These are phyloP conservation scores for Mortierella claussenii DNA, from an alignment of 192 early-diverging fungal species.

Conservation along the genomic window DNA sequence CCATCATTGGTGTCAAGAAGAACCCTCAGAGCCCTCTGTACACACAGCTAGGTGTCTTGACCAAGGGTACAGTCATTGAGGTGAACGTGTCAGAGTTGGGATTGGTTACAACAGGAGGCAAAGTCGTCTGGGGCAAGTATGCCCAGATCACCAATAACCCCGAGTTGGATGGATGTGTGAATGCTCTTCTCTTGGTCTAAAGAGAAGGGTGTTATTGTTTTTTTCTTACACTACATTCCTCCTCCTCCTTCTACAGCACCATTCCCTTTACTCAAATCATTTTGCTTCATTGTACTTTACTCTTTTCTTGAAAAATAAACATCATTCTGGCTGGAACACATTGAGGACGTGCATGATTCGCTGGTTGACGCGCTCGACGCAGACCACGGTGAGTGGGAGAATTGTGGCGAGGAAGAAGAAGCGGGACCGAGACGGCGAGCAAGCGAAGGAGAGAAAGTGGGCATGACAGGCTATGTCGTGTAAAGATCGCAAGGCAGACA, in stretches of 20 bases:
- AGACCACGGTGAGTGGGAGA: too few species aligned
- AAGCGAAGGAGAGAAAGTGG: too few species aligned
- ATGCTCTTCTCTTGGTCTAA: conserved; percentile 93
- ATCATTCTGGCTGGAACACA: too few species aligned
- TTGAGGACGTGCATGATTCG: too few species aligned
- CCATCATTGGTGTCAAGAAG: conserved; percentile 99
- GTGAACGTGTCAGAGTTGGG: conserved; percentile 95
- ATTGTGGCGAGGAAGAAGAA: too few species aligned
- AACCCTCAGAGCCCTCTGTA: conserved; percentile 96
- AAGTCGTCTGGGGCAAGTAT: conserved; percentile 99
- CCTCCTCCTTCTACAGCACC: too few species aligned
- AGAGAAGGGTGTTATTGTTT: neutral
- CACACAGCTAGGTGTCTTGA: conserved; percentile 97
- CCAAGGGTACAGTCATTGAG: conserved; percentile 98
- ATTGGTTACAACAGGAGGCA: conserved; percentile 94
- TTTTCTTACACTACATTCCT: conserved; percentile 4
- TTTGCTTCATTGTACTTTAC: neutral
- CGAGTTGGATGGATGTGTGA: conserved; percentile 97
- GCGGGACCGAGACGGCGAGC: too few species aligned
- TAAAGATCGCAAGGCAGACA: too few species aligned
- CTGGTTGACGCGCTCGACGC: too few species aligned
- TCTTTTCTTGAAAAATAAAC: neutral
- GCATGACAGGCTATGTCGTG: too few species aligned
- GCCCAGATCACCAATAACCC: conserved; percentile 98
- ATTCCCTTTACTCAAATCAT: too few species aligned